phyloP scores from a whole-genome alignment of 805 yeast species.

The Aciculoconidium aculeatum region DNA sequence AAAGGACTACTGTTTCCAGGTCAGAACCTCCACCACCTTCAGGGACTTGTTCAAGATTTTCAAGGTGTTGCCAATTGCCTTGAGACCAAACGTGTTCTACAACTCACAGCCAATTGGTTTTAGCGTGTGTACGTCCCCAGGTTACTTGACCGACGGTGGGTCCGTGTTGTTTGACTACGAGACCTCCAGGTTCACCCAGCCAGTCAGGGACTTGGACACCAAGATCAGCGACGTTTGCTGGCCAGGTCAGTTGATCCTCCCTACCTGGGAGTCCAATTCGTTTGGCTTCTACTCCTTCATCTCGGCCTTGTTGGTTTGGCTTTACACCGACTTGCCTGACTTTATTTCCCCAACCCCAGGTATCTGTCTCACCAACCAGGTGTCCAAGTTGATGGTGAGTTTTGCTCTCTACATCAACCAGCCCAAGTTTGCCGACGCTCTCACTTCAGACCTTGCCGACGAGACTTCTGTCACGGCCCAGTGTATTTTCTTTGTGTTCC shows the following conservation, averaged over 20 bases:
- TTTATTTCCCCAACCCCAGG: slow-evolving; percentile 90
- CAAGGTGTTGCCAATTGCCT: slow-evolving; percentile 58
- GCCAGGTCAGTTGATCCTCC: slow-evolving; percentile 88
- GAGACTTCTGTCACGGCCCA: slow-evolving; percentile 45
- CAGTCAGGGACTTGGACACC: slow-evolving; percentile 42
- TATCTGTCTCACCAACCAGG: slow-evolving; percentile 63
- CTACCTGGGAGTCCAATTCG: slow-evolving; percentile 55
- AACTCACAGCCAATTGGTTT: slow-evolving; percentile 59
- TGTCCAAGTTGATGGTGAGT: slow-evolving; percentile 21
- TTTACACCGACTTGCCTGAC: slow-evolving; percentile 92
- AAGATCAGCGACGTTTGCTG: slow-evolving; percentile 56
- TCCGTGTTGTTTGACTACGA: slow-evolving; percentile 62
- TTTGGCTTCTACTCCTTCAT: slow-evolving; percentile 37
- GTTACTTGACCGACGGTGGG: slow-evolving; percentile 79
- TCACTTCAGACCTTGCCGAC: slow-evolving; percentile 44
- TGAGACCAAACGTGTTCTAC: slow-evolving; percentile 78
- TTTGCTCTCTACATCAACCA: slow-evolving; percentile 30
- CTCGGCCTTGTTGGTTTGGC: slow-evolving; percentile 56
- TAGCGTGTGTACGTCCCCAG: slow-evolving; percentile 60
- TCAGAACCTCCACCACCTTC: slow-evolving; percentile 56
- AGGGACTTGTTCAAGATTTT: slow-evolving; percentile 58
- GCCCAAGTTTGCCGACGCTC: slow-evolving; percentile 37
- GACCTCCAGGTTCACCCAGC: slow-evolving; percentile 45
- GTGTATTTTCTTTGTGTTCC: slow-evolving; percentile 65
- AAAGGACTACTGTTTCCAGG: slow-evolving; percentile 83